Percentiles rank a stretch among this genome's conserved stretches.
These are phyloP conservation scores for Saccharomycopsis lassenensis DNA, from an alignment of 805 yeast species.

Conservation along the genomic window DNA sequence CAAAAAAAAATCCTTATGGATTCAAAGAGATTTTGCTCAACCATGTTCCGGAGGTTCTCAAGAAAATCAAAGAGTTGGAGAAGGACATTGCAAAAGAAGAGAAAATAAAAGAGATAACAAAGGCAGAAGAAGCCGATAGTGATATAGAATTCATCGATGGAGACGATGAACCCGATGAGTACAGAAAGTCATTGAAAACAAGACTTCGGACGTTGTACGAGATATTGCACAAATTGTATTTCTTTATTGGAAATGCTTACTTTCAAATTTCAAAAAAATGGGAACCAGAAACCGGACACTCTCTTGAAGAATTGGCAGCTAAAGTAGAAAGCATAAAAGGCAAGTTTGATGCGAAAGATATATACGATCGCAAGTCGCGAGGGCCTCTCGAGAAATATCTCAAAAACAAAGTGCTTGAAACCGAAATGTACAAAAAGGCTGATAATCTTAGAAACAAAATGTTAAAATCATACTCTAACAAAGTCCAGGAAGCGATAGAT, in stretches of 20 bases:
- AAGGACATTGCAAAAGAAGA: too few relatives aligned
- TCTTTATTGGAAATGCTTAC: constrained; percentile 65
- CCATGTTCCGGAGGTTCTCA: constrained; percentile 25
- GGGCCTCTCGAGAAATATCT: constrained; percentile 17
- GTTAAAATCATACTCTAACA: constrained; percentile 32
- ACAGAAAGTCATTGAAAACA: constrained; percentile 8
- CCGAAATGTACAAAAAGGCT: constrained; percentile 45
- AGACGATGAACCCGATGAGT: constrained; percentile 22
- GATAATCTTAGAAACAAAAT: constrained; percentile 46
- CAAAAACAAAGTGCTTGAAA: constrained; percentile 35
- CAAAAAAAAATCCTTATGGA: constrained; percentile 34
- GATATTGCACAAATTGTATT: constrained; percentile 63
- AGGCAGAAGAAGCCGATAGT: constrained; percentile 13
- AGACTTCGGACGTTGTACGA: constrained; percentile 43
- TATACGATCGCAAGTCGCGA: constrained; percentile 11
- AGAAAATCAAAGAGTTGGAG: constrained; percentile 19
- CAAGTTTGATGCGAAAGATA: constrained; percentile 22
- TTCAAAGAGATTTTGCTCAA: constrained; percentile 1
- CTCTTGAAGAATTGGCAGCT: constrained; percentile 20
- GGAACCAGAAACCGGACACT: constrained; percentile 19
- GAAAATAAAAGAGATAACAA: constrained; percentile 20
- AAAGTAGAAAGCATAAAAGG: constrained; percentile 17
- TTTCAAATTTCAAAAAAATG: constrained; percentile 40
- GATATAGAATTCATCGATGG: too few relatives aligned
- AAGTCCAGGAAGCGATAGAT: constrained; percentile 23